phyloP scores from a whole-genome alignment of 2,329 filamentous ascomycete species.

The Gaeumannomyces tritici region DNA sequence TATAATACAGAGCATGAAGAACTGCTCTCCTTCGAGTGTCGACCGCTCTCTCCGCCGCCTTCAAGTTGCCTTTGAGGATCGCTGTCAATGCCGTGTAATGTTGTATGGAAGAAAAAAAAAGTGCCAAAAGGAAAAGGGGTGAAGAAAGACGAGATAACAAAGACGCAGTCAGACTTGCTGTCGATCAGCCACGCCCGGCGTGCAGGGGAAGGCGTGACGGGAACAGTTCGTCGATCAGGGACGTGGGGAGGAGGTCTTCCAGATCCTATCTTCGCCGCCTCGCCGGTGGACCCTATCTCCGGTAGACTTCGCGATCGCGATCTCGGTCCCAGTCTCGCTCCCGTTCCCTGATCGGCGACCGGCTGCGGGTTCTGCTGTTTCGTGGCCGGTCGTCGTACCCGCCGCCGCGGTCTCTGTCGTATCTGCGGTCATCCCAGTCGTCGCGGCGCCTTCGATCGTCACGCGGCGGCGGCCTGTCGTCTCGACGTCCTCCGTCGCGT shows the following conservation, averaged over 20 bases:
- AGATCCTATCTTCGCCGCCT: constrained; percentile 3
- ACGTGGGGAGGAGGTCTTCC: constrained; percentile 1
- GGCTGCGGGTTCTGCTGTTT: constrained; percentile 32
- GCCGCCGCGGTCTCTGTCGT: constrained; percentile 18
- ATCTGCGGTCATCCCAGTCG: constrained; percentile 27
- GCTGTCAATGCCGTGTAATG: neutral
- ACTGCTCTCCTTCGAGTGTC: neutral
- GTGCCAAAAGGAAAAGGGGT: neutral
- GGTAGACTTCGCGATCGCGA: constrained; percentile 38
- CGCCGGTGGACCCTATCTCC: constrained; percentile 25
- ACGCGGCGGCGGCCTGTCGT: constrained; percentile 12
- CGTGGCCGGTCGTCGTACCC: constrained; percentile 25
- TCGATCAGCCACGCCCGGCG: neutral
- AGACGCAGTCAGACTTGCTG: too few relatives aligned
- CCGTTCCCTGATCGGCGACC: constrained; percentile 27
- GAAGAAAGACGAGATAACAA: neutral
- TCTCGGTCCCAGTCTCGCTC: constrained; percentile 25
- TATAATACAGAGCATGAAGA: constrained; percentile 1
- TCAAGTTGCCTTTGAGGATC: neutral
- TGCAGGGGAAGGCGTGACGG: neutral
- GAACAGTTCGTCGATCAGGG: constrained; percentile 2
- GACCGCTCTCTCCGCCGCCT: neutral
- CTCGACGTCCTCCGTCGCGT: constrained; percentile 2
- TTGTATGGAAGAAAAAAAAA: neutral
- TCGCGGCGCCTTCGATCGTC: constrained; percentile 29